Base-by-base conservation (phyloP, 2,329 filamentous ascomycete genomes). In the Fusarium sp. region DNA sequence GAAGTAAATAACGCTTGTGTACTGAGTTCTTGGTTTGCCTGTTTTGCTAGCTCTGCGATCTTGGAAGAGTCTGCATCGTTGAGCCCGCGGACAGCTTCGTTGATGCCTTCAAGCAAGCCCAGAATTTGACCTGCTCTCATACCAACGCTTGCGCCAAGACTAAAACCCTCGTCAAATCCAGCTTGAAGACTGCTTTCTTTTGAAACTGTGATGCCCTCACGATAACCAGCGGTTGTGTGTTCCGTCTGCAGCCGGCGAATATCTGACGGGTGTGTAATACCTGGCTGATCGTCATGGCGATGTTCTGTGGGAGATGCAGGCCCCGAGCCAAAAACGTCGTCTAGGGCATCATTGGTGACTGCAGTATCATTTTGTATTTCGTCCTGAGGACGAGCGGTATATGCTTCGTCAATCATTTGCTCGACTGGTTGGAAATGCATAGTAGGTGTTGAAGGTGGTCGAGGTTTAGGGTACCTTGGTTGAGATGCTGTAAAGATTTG, bases 161-260 rank as follows among this genome's bases (percentile, higher is more conserved):
- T 86, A 79, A 94, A 98, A 0, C 95, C 95, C 71, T 95, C 93
- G 79, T 99, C 96, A 78, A 99, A 98, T 1, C 95, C 95, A 17
- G 86, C 86, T 81, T 99, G 96, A 30, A 98, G 89, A 75, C 90
- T 92, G 50, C 86, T 83, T 30, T 88, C 88, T 80, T 98, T 98
- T 35, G 92, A 92, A 6, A 84, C 84, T 1, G 91, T 87, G 57
- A 98, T 88, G 46, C 95, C 96, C 76, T 98, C 95, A 64, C 95
- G 91, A 82, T 98, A 98, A 23, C 96, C 96, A 41, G 93, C 91
- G 11, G 93, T 98, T 56, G 90, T 88, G 79, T 97, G 94, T 60
- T 92, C 90, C 44, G 89, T 87, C 75, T 92, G 90, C 18, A 97
- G 87, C 27, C 92, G 90, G 23, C 88, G 89, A 54, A 96, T 87